Percentiles rank a stretch among this genome's conserved stretches.
These are phyloP conservation scores for Coprinopsis strossmayeri DNA, from an alignment of 768 basidiomycete species.

Conservation along the genomic window DNA sequence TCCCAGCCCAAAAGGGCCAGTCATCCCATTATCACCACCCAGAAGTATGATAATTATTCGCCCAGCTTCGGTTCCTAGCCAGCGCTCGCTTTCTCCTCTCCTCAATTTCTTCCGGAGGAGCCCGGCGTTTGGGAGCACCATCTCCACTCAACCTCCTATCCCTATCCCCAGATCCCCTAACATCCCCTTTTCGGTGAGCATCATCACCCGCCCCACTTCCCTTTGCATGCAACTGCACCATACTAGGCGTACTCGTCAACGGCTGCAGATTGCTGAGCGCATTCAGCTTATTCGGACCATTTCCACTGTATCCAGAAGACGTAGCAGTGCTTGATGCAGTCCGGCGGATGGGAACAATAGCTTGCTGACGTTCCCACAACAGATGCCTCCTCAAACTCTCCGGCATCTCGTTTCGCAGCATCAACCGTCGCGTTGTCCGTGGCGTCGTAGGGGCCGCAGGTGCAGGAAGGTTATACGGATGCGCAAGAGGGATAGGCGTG, in stretches of 20 bases:
- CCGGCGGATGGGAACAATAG: conserved; percentile 39
- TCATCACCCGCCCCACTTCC: conserved; percentile 14
- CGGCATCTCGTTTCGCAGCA: conserved; percentile 80
- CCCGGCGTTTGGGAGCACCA: conserved; percentile 11
- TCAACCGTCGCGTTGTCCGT: conserved; percentile 75
- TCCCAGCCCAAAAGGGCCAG: background rate
- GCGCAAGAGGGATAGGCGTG: conserved; percentile 52
- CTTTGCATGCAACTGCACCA: conserved; percentile 36
- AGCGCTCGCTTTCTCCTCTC: conserved; percentile 38
- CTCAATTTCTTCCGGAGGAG: conserved; percentile 25
- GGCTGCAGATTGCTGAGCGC: conserved; percentile 23
- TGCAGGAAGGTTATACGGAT: conserved; percentile 70
- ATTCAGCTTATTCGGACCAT: conserved; percentile 13
- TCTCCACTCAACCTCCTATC: conserved; percentile 14
- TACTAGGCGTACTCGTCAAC: conserved; percentile 27
- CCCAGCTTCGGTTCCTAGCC: conserved; percentile 62
- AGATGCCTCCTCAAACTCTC: conserved; percentile 79
- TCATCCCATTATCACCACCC: conserved; percentile 44
- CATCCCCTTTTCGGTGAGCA: conserved; percentile 7
- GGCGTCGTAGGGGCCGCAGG: conserved; percentile 69
- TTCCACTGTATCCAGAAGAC: background rate
- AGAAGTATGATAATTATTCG: conserved; percentile 56
- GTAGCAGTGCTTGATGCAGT: conserved; percentile 22
- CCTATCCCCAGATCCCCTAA: conserved; percentile 11
- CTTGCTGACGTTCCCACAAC: conserved; percentile 67